Base-by-base conservation (phyloP, 176 grass and related monocot species). In the Melocanna baccifera region DNA sequence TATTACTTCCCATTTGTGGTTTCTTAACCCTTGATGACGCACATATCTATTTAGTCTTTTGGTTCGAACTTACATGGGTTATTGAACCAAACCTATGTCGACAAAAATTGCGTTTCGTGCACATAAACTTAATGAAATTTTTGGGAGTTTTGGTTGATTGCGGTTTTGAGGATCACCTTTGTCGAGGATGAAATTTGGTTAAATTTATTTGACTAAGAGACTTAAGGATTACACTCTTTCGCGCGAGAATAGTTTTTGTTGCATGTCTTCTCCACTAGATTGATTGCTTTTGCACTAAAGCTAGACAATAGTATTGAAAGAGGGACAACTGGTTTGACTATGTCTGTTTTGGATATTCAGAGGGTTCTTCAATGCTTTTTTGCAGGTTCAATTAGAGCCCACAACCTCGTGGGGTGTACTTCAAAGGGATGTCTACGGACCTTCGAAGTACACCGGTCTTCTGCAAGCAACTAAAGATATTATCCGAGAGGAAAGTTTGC, bases 401-500 rank as follows among this genome's bases (percentile, higher is more conserved):
- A 99, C 96, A 53, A 74, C 89, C 50, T 83, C 88, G 7, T 94
- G 93, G 93, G 71, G 85, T 61, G 39, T 98, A 56, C 66, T 95
- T 50, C 89, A 56, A 22, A 90, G 88, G 84, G 85, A 91, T 67
- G 40, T 88, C 4, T 91, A 93, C 59, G 81, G 75, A 22, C 91
- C 91, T 82, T 94, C 96, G 26, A 99, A 96, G 84, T 99, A 99
- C 81, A 95, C 87, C 71, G 96, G 96, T 10, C 83, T 99, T 71
- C 18, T 94, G 36, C 96, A 96, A 90, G 91, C 96, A 34, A 75
- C 84, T 50, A 99, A 91, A 82, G 96, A 91, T 82, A 99, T 99
- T 87, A 91, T 99, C 37, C 88, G 91, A 78, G 96, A 99, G 93
- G 96, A 99, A 99, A 93, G 96, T 89, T 96, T 99, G 68, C 86